A percentile compares a stretch with the other conserved stretches of the same genome.
Evolutionary conservation across 768 basidiomycete species (phyloP).

Genomic region (Psilocybe azurescens): DNA sequence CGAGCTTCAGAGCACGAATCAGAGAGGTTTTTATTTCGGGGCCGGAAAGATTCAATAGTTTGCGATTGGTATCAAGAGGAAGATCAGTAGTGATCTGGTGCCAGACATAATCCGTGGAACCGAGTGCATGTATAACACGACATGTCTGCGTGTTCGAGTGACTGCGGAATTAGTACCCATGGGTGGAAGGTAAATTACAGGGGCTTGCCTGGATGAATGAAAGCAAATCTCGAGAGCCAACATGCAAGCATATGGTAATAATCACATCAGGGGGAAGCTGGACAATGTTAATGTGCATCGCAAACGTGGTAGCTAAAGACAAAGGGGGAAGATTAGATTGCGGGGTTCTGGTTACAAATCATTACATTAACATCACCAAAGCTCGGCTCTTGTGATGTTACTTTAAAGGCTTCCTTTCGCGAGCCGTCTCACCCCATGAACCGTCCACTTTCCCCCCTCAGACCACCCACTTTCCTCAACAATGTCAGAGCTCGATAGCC

Average conservation of each 20-base stretch:
- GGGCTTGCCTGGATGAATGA: slow-evolving; percentile 51
- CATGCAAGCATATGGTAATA: slow-evolving; percentile 16
- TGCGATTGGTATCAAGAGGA: slow-evolving; percentile 45
- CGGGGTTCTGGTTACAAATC: slow-evolving; percentile 11
- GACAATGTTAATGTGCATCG: slow-evolving; percentile 8
- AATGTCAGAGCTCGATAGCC: slow-evolving; percentile 66
- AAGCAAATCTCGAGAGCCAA: slow-evolving; percentile 47
- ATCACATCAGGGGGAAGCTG: slow-evolving; percentile 22
- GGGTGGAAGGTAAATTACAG: background rate
- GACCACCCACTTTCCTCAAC: slow-evolving; percentile 43
- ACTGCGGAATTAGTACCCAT: slow-evolving; percentile 9
- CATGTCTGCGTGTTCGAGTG: slow-evolving; percentile 37
- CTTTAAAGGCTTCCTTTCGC: slow-evolving; percentile 26
- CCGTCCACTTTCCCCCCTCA: slow-evolving; percentile 29
- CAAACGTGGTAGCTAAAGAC: background rate
- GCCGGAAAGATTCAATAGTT: slow-evolving; percentile 40
- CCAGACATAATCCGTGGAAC: slow-evolving; percentile 59
- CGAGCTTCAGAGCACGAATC: slow-evolving; percentile 51
- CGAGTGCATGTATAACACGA: slow-evolving; percentile 62
- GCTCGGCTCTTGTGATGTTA: slow-evolving; percentile 10
- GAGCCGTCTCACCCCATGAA: slow-evolving; percentile 36
- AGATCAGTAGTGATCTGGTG: slow-evolving; percentile 53
- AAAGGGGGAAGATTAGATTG: slow-evolving; percentile 14
- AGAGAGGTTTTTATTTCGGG: slow-evolving; percentile 44
- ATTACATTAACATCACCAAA: slow-evolving; percentile 9